Base-by-base conservation (phyloP, 1,284 basidiomycete genomes). In the Macrocystidia cucumis region DNA sequence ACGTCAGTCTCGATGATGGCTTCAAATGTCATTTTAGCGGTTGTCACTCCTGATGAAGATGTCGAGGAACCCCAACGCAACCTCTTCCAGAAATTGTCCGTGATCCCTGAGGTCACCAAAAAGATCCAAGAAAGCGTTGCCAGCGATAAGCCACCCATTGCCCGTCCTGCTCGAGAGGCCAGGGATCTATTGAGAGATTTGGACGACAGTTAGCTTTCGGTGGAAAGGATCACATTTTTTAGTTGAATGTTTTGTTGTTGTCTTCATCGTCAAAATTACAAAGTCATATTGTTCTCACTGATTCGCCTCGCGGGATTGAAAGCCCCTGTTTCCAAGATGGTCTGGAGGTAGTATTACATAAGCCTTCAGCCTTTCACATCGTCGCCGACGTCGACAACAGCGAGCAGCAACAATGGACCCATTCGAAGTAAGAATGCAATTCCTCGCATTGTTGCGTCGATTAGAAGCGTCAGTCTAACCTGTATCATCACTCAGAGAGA, bases 371-470 rank as follows among this genome's bases (percentile, higher is more conserved):
- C n/a, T n/a, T n/a, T n/a, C n/a, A n/a, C n/a, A n/a, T n/a, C n/a
- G n/a, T n/a, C n/a, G n/a, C n/a, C n/a, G n/a, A n/a, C n/a, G n/a
- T n/a, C n/a, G n/a, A n/a, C n/a, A n/a, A n/a, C n/a, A n/a, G n/a
- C n/a, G n/a, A n/a, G n/a, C n/a, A n/a, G n/a, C n/a, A n/a, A n/a
- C 23, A n/a, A 89, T 91, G 80, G 89, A 92, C 57, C 84, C 88
- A 0, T 93, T 92, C 54, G 88, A 92, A 74, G 84, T 90, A 29
- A 74, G 88, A 46, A 82, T 92, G 68, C 82, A 89, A 48, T 91
- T 92, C 53, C 68, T 91, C 9, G 63, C 71, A 17, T 69, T 82
- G 29, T 64, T 91, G 35, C 70, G 77, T 37, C 73, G 76, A 44
- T 70, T 92, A 20, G 85, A 83, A 52, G 89, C 88, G 74, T 91